Evolutionary conservation across 257 asterid genomes (phyloP).

Genomic region (Henckelia pumila): DNA sequence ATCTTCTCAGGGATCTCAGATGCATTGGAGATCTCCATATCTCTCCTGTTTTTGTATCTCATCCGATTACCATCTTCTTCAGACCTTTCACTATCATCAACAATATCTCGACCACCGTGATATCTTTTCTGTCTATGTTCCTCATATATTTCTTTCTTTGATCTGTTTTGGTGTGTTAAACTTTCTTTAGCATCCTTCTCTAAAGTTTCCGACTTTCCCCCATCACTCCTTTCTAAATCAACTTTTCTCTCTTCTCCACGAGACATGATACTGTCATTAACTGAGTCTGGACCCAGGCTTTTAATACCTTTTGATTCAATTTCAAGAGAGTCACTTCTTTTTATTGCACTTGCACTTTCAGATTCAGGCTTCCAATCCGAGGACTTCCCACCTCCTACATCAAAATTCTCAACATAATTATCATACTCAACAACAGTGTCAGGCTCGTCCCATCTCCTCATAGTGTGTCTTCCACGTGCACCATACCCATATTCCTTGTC

Average conservation of each 20-base stretch:
- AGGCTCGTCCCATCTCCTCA: constrained; percentile 84
- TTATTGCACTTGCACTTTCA: constrained; percentile 48
- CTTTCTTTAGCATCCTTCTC: constrained; percentile 51
- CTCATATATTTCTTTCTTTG: constrained; percentile 52
- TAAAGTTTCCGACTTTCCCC: constrained; percentile 49
- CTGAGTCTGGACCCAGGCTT: constrained; percentile 34
- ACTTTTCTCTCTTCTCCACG: constrained; percentile 56
- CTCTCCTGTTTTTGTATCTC: constrained; percentile 67
- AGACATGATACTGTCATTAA: constrained; percentile 43
- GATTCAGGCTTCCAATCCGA: constrained; percentile 43
- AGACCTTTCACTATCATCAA: constrained; percentile 47
- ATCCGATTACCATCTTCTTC: constrained; percentile 47
- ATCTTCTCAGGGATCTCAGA: constrained; percentile 70
- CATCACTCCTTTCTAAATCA: constrained; percentile 57
- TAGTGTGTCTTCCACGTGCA: constrained; percentile 53
- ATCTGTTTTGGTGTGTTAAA: constrained; percentile 37
- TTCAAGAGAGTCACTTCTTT: constrained; percentile 39
- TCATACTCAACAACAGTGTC: constrained; percentile 34
- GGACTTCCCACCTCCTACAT: constrained; percentile 42
- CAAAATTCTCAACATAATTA: constrained; percentile 44
- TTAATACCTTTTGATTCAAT: constrained; percentile 33
- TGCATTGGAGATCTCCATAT: constrained; percentile 41
- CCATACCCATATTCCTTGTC: constrained; percentile 54
- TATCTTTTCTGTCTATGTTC: constrained; percentile 46
- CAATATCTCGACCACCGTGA: constrained; percentile 39